Evolutionary conservation across 768 basidiomycete species (phyloP), one percentile per base, ranked within the genome.

Genomic region (Leccinum incarnatum): DNA sequence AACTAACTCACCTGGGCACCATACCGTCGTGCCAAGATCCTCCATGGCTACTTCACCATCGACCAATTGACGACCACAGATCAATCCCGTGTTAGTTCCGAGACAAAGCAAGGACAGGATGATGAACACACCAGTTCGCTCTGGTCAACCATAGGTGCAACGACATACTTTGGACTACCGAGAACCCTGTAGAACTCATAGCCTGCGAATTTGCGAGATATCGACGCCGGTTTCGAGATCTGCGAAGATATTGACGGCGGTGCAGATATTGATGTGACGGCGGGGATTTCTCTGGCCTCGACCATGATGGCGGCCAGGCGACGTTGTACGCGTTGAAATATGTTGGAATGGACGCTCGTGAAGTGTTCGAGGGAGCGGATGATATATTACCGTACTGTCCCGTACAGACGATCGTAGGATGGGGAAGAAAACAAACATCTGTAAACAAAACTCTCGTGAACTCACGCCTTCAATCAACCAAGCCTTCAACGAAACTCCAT

Each of bases 121-220:
- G 45, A 21, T 15, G 9, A 11, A 81, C 89, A 66, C 66, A 97
- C 95, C 72, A 98, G 80, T 73, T 98, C 96, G 68, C 90, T 93
- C 77, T 97, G 94, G 72, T 98, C 97, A 0, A 98, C 97, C 97
- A 99, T 99, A 17, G 97, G 97, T 9, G 93, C 96, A 17, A 98
- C 93, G 42, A 98, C 83, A 68, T 84, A 89, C 74, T 90, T 94
- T 9, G 96, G 92, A 67, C 87, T 88, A 8, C 91, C 89, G 25
- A 98, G 79, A 1, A 92, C 83, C 56, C 77, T 77, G 67, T 94
- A 97, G 65, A 97, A 91, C 4, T 93, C 88, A 66, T 94, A 95
- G 2, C 94, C 95, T 11, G 71, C 74, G 11, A 88, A 75, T 70
- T 88, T 91, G 7, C 14, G 60, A 3, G 55, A 49, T 23, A 59